Evolutionary conservation across 2,329 filamentous ascomycete genomes (phyloP).

Genomic region (Aspergillus quadrilineatus): DNA sequence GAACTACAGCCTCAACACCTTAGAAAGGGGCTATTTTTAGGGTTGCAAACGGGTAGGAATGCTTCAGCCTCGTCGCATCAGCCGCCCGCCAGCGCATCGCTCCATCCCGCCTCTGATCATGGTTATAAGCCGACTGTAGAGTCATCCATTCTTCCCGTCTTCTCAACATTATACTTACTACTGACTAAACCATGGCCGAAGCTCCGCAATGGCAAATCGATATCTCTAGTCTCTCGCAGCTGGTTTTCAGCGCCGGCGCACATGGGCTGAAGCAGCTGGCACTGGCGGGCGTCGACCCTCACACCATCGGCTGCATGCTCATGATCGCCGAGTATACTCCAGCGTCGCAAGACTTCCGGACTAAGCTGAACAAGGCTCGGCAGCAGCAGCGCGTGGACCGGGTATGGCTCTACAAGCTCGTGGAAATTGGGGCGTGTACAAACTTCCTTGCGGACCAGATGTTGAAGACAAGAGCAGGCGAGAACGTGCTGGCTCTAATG

Average conservation of each 20-base stretch:
- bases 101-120: too few relatives aligned
- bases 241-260: background rate
- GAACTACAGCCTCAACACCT: too few relatives aligned
- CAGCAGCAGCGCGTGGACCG: background rate
- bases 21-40: too few relatives aligned
- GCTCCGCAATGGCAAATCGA: background rate
- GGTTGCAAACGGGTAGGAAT: too few relatives aligned
- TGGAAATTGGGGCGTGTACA: background rate
- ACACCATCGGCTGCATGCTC: background rate
- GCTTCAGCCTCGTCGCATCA: too few relatives aligned
- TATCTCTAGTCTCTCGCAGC: background rate
- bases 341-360: background rate
- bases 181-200: background rate
- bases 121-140: too few relatives aligned
- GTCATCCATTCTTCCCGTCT: background rate
- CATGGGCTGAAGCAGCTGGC: background rate
- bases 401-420: background rate
- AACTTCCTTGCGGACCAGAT: background rate
- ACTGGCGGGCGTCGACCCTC: background rate
- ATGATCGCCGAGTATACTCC: background rate
- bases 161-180: background rate
- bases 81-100: too few relatives aligned
- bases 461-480: background rate
- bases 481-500: background rate
- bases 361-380: background rate